These are phyloP conservation scores for Rhazya stricta DNA, from an alignment of 257 asterid genomes.

Conservation along the genomic window DNA sequence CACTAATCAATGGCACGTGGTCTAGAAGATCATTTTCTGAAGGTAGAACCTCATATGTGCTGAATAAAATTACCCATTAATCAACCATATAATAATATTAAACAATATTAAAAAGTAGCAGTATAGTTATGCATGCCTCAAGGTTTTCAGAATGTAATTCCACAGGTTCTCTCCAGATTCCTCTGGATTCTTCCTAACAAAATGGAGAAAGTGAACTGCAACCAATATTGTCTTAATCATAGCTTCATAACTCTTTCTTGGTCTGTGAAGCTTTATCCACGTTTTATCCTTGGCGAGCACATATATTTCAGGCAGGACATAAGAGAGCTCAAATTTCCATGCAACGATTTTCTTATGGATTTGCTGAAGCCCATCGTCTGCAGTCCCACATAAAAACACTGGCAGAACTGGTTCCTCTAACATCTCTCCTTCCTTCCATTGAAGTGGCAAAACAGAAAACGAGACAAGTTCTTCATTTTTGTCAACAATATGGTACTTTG, in stretches of 20 bases:
- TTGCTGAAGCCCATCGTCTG: conserved; percentile 36
- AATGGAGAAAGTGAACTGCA: conserved; percentile 52
- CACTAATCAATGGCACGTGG: conserved; percentile 45
- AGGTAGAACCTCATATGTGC: conserved; percentile 56
- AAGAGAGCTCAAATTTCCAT: conserved; percentile 55
- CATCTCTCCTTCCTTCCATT: conserved; percentile 32
- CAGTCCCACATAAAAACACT: conserved; percentile 39
- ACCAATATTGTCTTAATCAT: conserved; percentile 37
- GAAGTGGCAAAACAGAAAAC: conserved; percentile 47
- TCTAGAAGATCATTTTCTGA: conserved; percentile 49
- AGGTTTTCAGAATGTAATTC: conserved; percentile 41
- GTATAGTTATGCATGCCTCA: conserved; percentile 25
- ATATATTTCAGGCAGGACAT: conserved; percentile 43
- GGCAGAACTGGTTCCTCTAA: conserved; percentile 15
- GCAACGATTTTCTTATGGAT: conserved; percentile 46
- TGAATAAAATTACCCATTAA: conserved; percentile 25
- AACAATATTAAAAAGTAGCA: conserved; percentile 2
- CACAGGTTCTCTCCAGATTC: conserved; percentile 39
- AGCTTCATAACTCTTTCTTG: conserved; percentile 39
- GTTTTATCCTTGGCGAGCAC: conserved; percentile 36
- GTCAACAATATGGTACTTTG: conserved; percentile 39
- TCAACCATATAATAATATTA: neutral
- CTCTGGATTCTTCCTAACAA: conserved; percentile 34
- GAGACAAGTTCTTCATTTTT: conserved; percentile 30
- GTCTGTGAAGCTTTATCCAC: conserved; percentile 60